Evolutionary conservation across 768 basidiomycete genomes (phyloP), one percentile per base, ranked within the genome.

Genomic region (Serendipita sp.): DNA sequence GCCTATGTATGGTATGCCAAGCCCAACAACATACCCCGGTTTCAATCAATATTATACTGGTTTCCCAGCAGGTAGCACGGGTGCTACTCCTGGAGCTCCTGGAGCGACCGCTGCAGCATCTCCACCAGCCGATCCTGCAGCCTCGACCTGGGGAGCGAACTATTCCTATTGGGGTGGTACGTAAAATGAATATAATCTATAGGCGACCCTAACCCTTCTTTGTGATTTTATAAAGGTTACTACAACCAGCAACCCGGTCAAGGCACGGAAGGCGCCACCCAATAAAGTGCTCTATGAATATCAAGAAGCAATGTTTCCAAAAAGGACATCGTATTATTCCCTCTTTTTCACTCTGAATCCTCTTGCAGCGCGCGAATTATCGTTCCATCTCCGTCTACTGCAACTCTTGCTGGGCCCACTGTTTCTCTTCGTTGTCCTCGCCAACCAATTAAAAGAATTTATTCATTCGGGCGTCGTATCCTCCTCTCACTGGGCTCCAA

Each of bases 1-100:
- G 86, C 88, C 89, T 41, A 88, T 91, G 87, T 92, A 92, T 72
- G 87, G 89, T 67, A 88, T 92, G 81, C 89, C 89, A 11, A 90
- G 72, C 84, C 89, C 35, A 83, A 80, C 70, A 79, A 82, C 16
- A 69, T 77, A 77, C 65, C 88, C 89, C 68, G 85, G 84, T 58
- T 92, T 89, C 72, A 81, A 82, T 69, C 85, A 78, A 28, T 90
- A 89, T 70, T 78, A 82, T 34, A 16, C 63, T 16, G 65, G 67
- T 3, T 68, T 67, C 67, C 65, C 68, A 4, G 44, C 60, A 28
- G 60, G 44, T 28, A 41, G 41, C 13, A 41, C 46, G 48, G 64
- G 47, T 30, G 63, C 65, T 13, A 41, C 58, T n/a, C 65, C 65
- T 46, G 78, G 80, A 62, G 83, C 81, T 47, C 81, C 76, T 67